Evolutionary conservation across 306 rosid species (phyloP), one percentile per base, ranked within the genome.

Genomic region (Leucaena leucocephala): DNA sequence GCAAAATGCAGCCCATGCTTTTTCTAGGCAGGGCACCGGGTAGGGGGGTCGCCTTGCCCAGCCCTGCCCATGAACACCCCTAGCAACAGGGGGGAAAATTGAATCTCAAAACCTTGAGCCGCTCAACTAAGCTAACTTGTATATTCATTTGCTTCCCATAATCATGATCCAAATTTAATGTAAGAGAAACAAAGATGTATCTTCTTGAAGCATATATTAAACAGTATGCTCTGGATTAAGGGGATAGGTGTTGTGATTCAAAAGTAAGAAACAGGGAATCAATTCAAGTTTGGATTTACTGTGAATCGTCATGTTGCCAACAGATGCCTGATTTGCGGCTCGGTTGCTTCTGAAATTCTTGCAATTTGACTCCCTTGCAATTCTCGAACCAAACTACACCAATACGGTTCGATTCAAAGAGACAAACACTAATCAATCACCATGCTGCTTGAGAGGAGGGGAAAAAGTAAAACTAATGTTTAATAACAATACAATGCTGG

Each of bases 311-410:
- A 80, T 97, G 76, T 98, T 95, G 66, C 98, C 98, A 12, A 97
- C 98, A 35, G 97, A 92, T 6, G 91, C 97, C 78, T 92, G 98
- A 82, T 95, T 95, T 59, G 98, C 98, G 0, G 98, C 98, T 13
- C 98, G 90, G 82, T 92, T 95, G 76, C 98, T 95, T 74, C 98
- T 96, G 13, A 92, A 95, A 62, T 88, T 92, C 87, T 90, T 89
- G 34, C 95, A 84, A 77, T 95, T 95, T 8, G 98, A 95, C 72
- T 92, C 98, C 88, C 97, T 86, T 0, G 98, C 97, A 72, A 95
- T 92, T 87, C 98, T 95, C 40, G 98, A 89, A 84, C 98, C 98
- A 82, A 95, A 95, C 98, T 95, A 80, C 86, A 84, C 43, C n/a
- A n/a, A n/a, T n/a, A n/a, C 77, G 77, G 71, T 77, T n/a, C 4